Conservation (phyloP, 352 stramenopile genomes). For the Phytophthora capsici region DNA sequence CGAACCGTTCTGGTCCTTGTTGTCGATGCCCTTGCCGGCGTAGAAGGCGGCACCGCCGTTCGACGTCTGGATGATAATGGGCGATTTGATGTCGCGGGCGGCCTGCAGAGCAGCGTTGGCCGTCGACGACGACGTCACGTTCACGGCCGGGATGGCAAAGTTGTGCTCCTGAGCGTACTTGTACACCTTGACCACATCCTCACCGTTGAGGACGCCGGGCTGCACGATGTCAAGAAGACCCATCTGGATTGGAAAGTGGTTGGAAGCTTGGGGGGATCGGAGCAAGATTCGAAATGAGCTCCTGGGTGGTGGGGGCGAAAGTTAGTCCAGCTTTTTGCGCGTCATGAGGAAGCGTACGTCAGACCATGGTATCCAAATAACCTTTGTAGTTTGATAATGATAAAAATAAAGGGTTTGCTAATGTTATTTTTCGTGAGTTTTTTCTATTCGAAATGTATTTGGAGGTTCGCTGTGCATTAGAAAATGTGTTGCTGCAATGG, state of each 20-base stretch:
- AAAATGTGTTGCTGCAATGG: background rate
- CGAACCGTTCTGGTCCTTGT: slow-evolving; percentile 92
- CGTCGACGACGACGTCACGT: slow-evolving; percentile 96
- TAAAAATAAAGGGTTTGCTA: background rate
- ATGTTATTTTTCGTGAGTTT: too few relatives aligned
- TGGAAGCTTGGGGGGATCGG: slow-evolving; percentile 29
- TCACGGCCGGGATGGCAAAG: slow-evolving; percentile 98
- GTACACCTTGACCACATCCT: slow-evolving; percentile 92
- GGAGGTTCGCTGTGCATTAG: background rate
- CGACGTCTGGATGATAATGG: slow-evolving; percentile 98
- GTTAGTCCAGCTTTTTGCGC: background rate
- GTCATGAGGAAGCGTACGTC: background rate
- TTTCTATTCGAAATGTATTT: background rate
- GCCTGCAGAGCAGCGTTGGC: slow-evolving; percentile 97
- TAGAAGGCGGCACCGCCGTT: slow-evolving; percentile 98
- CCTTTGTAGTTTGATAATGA: background rate
- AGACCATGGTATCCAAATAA: background rate
- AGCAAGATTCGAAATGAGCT: slow-evolving; percentile 46
- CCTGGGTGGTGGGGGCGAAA: background rate
- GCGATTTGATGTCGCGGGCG: slow-evolving; percentile 95
- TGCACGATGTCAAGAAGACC: slow-evolving; percentile 86
- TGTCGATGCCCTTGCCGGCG: slow-evolving; percentile 96
- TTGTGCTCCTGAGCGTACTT: slow-evolving; percentile 93
- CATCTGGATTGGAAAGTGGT: slow-evolving; percentile 49
- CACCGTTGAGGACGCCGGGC: slow-evolving; percentile 86